Percentiles rank a stretch among this genome's conserved stretches.
Conservation (phyloP, 345 rosid genomes). For the Leavenworthia alabamica region DNA sequence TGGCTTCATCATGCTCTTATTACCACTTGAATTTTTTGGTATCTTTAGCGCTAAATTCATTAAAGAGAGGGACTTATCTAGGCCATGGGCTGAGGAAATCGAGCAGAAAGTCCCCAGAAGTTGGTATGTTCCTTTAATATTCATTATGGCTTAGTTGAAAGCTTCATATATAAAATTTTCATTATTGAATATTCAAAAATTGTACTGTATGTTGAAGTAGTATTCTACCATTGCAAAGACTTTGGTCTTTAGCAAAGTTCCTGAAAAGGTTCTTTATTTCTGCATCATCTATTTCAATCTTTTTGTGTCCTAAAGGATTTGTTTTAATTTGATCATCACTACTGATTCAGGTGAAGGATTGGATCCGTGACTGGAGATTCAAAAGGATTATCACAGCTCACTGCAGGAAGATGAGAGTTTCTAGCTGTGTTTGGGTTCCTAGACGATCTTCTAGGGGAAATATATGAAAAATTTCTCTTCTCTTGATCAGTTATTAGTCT, state of each 20-base stretch:
- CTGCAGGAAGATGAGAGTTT: slow-evolving; percentile 81
- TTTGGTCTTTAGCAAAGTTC: slow-evolving; percentile 91
- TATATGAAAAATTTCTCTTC: slow-evolving; percentile 85
- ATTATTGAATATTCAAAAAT: slow-evolving; percentile 47
- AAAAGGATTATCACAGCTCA: slow-evolving; percentile 94
- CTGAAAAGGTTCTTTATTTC: slow-evolving; percentile 63
- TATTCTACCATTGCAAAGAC: slow-evolving; percentile 93
- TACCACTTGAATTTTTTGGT: slow-evolving; percentile 91
- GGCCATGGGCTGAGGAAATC: slow-evolving; percentile 88
- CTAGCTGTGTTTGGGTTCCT: slow-evolving; percentile 80
- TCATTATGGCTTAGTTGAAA: slow-evolving; percentile 1
- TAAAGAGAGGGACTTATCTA: slow-evolving; percentile 59
- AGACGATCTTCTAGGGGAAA: slow-evolving; percentile 77
- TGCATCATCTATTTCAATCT: not conserved
- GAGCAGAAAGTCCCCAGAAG: slow-evolving; percentile 98
- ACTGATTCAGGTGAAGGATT: slow-evolving; percentile 65
- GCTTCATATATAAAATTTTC: slow-evolving; percentile 2
- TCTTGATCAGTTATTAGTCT: slow-evolving; percentile 84
- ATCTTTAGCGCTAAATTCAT: slow-evolving; percentile 78
- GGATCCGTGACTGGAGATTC: slow-evolving; percentile 92
- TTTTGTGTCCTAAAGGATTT: not conserved
- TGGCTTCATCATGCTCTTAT: no score
- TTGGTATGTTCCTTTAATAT: slow-evolving; percentile 40
- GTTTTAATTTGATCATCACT: not conserved
- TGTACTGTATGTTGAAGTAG: slow-evolving; percentile 93